Conservation (phyloP, 192 early-diverging fungal genomes). For the Entrophospora sp. region DNA sequence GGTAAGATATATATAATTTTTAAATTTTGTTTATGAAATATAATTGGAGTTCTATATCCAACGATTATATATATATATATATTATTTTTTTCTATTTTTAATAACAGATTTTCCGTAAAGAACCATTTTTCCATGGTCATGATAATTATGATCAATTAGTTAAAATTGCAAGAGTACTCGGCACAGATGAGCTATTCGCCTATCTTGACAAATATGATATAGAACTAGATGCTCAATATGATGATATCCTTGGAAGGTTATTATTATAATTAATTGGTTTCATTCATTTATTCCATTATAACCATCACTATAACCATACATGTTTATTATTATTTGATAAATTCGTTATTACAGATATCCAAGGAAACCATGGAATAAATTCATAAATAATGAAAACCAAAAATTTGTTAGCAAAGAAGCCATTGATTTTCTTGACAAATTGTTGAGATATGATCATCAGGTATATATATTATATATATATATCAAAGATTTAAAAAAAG, state of each 20-base stretch:
- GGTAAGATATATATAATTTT: slow-evolving; percentile 48
- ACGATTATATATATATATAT: no score
- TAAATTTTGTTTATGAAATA: no score
- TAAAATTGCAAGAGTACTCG: slow-evolving; percentile 95
- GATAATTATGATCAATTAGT: slow-evolving; percentile 99
- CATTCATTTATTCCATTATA: no score
- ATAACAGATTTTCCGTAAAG: slow-evolving; percentile 98
- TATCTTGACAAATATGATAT: slow-evolving; percentile 97
- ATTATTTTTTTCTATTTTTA: no score
- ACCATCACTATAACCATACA: no score
- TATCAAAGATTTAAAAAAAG: not conserved
- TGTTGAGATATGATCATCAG: slow-evolving; percentile 89
- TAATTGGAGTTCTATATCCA: no score
- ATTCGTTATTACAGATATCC: slow-evolving; percentile 58
- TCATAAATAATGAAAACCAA: slow-evolving; percentile 80
- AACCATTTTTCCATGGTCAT: slow-evolving; percentile 98
- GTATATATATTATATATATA: slow-evolving; percentile 20
- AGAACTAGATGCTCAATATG: slow-evolving; percentile 80
- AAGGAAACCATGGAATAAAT: slow-evolving; percentile 81
- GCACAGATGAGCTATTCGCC: slow-evolving; percentile 87
- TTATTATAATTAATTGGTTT: not conserved
- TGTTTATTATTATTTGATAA: no score
- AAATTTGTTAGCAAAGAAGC: slow-evolving; percentile 82
- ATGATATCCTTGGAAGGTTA: slow-evolving; percentile 84
- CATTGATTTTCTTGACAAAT: slow-evolving; percentile 82